phyloP scores from a whole-genome alignment of 2,329 filamentous ascomycete species.

The Eutypella sp. region DNA sequence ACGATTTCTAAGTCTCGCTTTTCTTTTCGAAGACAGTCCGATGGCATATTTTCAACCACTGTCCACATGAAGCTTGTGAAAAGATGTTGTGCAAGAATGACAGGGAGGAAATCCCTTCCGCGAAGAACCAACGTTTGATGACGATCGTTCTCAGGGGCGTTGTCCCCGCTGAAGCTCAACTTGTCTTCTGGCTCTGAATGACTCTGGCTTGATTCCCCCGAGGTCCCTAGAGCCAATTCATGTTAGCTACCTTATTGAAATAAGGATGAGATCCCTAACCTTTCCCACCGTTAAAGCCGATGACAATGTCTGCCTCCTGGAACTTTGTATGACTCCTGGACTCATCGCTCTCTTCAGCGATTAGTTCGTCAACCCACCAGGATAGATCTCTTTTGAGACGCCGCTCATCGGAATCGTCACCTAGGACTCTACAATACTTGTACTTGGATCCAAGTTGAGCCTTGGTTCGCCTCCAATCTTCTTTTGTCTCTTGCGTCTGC shows the following conservation, averaged over 20 bases:
- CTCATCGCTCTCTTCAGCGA: background rate
- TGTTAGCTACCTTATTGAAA: background rate
- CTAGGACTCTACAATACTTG: background rate
- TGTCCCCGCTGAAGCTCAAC: too few relatives aligned
- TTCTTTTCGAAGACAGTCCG: background rate
- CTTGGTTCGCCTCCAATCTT: background rate
- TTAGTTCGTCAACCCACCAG: background rate
- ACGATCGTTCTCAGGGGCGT: too few relatives aligned
- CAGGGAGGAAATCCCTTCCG: background rate
- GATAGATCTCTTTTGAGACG: background rate
- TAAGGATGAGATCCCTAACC: background rate
- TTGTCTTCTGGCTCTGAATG: background rate
- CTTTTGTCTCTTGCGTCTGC: too few relatives aligned
- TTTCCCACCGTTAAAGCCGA: background rate
- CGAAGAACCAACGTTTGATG: too few relatives aligned
- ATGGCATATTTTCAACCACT: background rate
- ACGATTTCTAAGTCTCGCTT: background rate
- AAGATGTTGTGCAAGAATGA: background rate
- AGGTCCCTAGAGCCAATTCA: background rate
- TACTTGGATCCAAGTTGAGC: background rate
- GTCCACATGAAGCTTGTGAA: background rate
- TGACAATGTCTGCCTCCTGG: background rate
- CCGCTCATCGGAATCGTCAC: background rate
- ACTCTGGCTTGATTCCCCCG: background rate
- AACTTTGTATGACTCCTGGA: too few relatives aligned